Evolutionary conservation across 2,329 filamentous ascomycete genomes (phyloP), one percentile per base, ranked within the genome.

Genomic region (Talaromyces verruculosus): DNA sequence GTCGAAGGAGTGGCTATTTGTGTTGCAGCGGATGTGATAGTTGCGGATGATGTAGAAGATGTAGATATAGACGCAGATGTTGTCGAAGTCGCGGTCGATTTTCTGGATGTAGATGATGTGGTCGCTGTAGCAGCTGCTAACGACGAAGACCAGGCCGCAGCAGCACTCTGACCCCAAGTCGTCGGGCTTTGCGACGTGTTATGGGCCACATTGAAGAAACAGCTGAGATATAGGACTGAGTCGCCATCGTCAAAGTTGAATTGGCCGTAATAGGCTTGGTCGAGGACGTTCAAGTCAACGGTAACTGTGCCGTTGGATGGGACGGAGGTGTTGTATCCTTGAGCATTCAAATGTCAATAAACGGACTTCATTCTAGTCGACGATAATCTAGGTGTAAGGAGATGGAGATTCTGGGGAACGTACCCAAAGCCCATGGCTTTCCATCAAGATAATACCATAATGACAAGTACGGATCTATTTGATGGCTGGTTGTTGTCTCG

Each of bases 291-390:
- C 3, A 65, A 49, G 19, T 65, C 39, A 47, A 65, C 58, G 7
- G 45, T 55, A 37, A 33, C 15, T 2, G 64, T 45, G 25, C 64
- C 64, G 39, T 65, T 61, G 64, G 51, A n/a, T 30, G 64, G 45
- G 11, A 61, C 64, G n/a, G 64, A 65, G 6, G 47, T 37, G 51
- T 65, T 65, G 37, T 65, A 65, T 55, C 64, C 64, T 65, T n/a
- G 17, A 45, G 25, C 11, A 13, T 11, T 55, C 22, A 8, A 41
- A 15, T 3, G 45, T 39, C 33, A 65, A 19, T 55, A 25, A n/a
- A 59, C 22, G 7, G 33, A 15, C 35, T 15, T 15, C 35, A 13
- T 15, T 13, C 17, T 64, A 5, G 19, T 53, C 13, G 39, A 19
- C 13, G 25, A 45, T 17, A 22, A 19, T 39, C 25, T 3, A 43